A percentile compares a stretch with the other conserved stretches of the same genome.
These are phyloP conservation scores for Candida railenensis DNA, from an alignment of 805 yeast species.

Conservation along the genomic window DNA sequence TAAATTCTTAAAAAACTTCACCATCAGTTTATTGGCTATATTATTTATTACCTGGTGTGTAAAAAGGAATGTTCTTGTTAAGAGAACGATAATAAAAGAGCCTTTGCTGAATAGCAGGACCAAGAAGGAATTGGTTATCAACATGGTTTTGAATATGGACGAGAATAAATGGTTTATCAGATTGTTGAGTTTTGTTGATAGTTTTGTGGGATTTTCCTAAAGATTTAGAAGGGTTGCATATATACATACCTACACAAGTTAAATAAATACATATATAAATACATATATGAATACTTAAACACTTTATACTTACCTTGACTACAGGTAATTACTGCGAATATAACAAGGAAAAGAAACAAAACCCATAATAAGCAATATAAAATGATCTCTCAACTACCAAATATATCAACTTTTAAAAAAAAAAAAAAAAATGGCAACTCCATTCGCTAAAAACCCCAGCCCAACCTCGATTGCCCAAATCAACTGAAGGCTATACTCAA, in stretches of 20 bases:
- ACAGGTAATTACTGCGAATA: no score
- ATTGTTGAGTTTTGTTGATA: constrained; percentile 32
- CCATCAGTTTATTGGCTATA: constrained; percentile 34
- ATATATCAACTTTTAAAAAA: no score
- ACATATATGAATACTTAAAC: not conserved
- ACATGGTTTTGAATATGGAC: constrained; percentile 41
- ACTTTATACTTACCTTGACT: no score
- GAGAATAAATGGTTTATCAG: constrained; percentile 46
- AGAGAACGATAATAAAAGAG: constrained; percentile 37
- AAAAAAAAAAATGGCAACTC: no score
- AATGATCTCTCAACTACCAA: no score
- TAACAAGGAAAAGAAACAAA: no score
- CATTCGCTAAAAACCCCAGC: no score
- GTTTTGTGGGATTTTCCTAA: constrained; percentile 42
- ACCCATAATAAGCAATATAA: no score
- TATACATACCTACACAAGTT: not conserved
- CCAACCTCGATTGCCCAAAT: no score
- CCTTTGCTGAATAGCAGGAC: constrained; percentile 19
- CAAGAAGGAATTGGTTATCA: constrained; percentile 39
- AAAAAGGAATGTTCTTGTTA: constrained; percentile 38
- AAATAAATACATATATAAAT: not conserved
- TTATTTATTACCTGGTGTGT: constrained; percentile 42
- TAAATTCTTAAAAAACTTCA: constrained; percentile 30
- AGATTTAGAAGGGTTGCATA: not conserved
- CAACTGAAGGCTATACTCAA: no score